Conservation (phyloP, 2,329 filamentous ascomycete genomes). For the Dactylellina leptospora region DNA sequence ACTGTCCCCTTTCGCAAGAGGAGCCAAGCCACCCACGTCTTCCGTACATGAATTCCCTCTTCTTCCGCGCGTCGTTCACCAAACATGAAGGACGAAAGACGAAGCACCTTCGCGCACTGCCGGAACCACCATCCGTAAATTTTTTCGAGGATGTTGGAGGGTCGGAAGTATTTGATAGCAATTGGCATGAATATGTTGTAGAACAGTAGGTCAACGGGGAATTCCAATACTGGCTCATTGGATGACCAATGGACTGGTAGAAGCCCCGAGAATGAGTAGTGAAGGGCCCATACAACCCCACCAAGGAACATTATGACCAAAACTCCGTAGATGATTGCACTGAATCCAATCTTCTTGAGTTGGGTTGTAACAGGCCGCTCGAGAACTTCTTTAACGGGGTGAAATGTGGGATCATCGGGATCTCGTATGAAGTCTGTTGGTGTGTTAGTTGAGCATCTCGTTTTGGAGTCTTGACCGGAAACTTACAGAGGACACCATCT, state of each 20-base stretch:
- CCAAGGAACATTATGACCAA: conserved; percentile 92
- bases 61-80: conserved; percentile 82
- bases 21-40: conserved; percentile 66
- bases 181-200: conserved; percentile 97
- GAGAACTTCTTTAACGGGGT: conserved; percentile 94
- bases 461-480: not conserved
- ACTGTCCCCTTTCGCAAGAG: conserved; percentile 60
- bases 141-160: conserved; percentile 80
- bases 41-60: conserved; percentile 73
- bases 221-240: conserved; percentile 90
- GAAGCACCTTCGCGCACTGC: conserved; percentile 78
- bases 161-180: conserved; percentile 82
- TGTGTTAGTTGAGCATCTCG: not conserved
- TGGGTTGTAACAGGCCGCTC: conserved; percentile 92
- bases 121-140: conserved; percentile 98
- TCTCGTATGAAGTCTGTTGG: conserved; percentile 90
- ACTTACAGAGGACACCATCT: conserved; percentile 86
- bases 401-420: conserved; percentile 97
- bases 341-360: conserved; percentile 94
- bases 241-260: conserved; percentile 93
- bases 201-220: conserved; percentile 90
- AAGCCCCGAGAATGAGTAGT: conserved; percentile 72
- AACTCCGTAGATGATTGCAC: conserved; percentile 91
- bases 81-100: conserved; percentile 92
- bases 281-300: conserved; percentile 92